Conservation (phyloP, 2,329 filamentous ascomycete genomes). For the Trichoderma semiorbis region DNA sequence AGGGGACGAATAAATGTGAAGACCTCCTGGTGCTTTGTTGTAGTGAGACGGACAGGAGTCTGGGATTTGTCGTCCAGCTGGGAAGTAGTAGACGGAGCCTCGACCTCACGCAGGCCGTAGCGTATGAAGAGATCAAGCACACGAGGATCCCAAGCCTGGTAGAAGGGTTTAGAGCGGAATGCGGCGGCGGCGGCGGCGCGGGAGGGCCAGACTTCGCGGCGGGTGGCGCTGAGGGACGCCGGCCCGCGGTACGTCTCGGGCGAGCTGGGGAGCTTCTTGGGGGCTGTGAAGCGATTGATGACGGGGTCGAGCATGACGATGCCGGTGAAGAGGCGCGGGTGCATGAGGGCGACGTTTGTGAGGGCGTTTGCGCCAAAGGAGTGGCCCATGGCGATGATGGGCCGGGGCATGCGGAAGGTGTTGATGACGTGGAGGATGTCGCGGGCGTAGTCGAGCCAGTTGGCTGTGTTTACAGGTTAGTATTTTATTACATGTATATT, state of each 20-base stretch:
- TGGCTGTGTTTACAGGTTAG: constrained; percentile 47
- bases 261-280: constrained; percentile 9
- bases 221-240: constrained; percentile 61
- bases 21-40: constrained; percentile 77
- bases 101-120: constrained; percentile 68
- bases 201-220: constrained; percentile 81
- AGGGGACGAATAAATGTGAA: constrained; percentile 69
- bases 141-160: constrained; percentile 75
- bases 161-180: constrained; percentile 67
- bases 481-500: not conserved
- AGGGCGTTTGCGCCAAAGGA: constrained; percentile 81
- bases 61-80: constrained; percentile 25
- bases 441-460: constrained; percentile 80
- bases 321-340: constrained; percentile 74
- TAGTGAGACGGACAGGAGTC: constrained; percentile 66
- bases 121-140: constrained; percentile 63
- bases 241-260: constrained; percentile 34
- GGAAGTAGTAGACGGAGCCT: not conserved
- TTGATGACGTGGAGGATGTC: constrained; percentile 86
- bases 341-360: constrained; percentile 66
- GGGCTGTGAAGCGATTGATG: constrained; percentile 51
- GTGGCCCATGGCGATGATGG: constrained; percentile 81
- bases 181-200: constrained; percentile 62
- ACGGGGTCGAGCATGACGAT: constrained; percentile 83
- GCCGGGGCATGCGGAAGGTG: constrained; percentile 73